Evolutionary conservation across 2,329 filamentous ascomycete species (phyloP).

Genomic region (Xylaria digitata): DNA sequence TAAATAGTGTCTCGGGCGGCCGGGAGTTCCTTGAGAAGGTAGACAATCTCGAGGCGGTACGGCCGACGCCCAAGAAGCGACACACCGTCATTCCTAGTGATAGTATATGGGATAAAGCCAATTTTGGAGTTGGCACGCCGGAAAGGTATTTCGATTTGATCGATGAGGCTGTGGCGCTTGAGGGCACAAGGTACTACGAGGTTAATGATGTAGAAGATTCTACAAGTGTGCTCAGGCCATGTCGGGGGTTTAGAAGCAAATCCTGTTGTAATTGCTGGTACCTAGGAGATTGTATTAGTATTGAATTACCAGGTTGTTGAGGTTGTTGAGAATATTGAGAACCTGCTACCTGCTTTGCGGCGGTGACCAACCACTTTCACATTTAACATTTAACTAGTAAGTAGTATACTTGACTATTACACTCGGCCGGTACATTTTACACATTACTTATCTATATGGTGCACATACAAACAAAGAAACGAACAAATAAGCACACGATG

Average conservation of each 20-base stretch:
- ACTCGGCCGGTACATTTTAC: too few relatives aligned
- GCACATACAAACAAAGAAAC: too few relatives aligned
- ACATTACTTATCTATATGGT: too few relatives aligned
- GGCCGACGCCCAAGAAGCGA: neutral
- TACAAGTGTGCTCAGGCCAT: too few relatives aligned
- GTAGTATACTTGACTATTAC: too few relatives aligned
- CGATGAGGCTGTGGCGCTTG: conserved; percentile 39
- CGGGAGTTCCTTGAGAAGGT: conserved; percentile 34
- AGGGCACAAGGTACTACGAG: conserved; percentile 38
- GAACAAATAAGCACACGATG: too few relatives aligned
- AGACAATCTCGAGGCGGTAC: conserved; percentile 38
- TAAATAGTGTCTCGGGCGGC: neutral
- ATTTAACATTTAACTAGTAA: too few relatives aligned
- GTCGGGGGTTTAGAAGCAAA: too few relatives aligned
- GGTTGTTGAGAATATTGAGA: neutral
- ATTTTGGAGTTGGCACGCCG: neutral
- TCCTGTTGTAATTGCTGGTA: neutral
- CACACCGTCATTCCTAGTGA: conserved; percentile 15
- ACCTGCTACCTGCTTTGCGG: too few relatives aligned
- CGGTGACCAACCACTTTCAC: too few relatives aligned
- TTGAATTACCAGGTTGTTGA: neutral
- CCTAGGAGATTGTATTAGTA: neutral
- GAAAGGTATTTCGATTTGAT: conserved; percentile 36
- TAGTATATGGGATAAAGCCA: conserved; percentile 17
- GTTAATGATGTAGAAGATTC: conserved; percentile 8